Percentiles rank a stretch among this genome's conserved stretches.
These are phyloP conservation scores for Syzygium aromaticum DNA, from an alignment of 345 rosid species.

Conservation along the genomic window DNA sequence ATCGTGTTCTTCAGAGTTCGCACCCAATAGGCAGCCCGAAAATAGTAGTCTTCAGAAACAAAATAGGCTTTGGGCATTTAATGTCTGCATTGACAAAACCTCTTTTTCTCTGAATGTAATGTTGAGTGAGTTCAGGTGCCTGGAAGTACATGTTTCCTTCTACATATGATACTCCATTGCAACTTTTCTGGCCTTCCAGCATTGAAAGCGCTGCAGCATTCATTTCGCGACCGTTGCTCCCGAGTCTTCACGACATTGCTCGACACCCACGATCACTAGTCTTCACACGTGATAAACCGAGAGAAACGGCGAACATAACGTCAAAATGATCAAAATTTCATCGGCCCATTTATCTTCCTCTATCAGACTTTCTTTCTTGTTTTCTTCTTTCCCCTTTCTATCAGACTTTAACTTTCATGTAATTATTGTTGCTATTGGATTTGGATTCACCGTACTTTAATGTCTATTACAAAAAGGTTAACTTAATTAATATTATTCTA, in stretches of 20 bases:
- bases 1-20: not conserved
- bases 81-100: not conserved
- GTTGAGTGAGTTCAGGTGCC: not conserved
- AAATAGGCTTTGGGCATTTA: not conserved
- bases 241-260: not conserved
- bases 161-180: not conserved
- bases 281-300: not conserved
- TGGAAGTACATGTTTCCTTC: not conserved
- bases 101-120: not conserved
- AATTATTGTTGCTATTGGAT: not conserved
- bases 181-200: not conserved
- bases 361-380: not conserved
- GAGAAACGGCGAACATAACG: not conserved
- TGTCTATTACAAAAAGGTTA: not conserved
- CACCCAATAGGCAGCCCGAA: not conserved
- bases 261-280: not conserved
- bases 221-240: fast-evolving
- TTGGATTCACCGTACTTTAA: not conserved
- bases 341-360: not conserved
- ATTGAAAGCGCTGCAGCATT: not conserved
- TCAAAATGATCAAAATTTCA: too few relatives aligned
- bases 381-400: not conserved
- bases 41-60: not conserved
- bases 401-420: not conserved
- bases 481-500: not conserved